phyloP scores from a whole-genome alignment of 768 basidiomycete genomes.

The Artomyces pyxidatus region DNA sequence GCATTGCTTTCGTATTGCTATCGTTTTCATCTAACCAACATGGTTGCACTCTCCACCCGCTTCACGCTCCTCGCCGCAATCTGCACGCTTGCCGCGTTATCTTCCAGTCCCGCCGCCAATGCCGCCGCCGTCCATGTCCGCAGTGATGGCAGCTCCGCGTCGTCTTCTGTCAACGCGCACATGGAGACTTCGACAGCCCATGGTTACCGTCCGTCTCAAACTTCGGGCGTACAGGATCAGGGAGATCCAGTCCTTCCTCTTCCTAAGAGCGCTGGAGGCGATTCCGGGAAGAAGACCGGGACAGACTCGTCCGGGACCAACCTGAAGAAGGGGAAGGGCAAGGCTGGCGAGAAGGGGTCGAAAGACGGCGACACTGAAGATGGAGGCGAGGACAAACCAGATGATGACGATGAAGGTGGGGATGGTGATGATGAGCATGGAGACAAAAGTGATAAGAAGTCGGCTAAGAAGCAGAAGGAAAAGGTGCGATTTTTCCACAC shows the following conservation, averaged over 20 bases:
- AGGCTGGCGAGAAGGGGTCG: background rate
- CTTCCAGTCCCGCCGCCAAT: constrained; percentile 28
- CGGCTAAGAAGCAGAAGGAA: constrained; percentile 2
- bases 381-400: background rate
- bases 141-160: background rate
- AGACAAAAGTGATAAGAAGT: constrained; percentile 2
- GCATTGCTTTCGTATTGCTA: constrained; percentile 10
- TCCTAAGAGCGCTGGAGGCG: background rate
- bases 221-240: background rate
- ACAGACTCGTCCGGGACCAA: background rate
- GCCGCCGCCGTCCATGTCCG: constrained; percentile 30
- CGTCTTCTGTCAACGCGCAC: background rate
- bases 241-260: constrained; percentile 6
- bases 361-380: constrained; percentile 2
- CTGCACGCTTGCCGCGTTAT: constrained; percentile 36
- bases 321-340: background rate
- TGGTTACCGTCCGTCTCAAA: background rate
- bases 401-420: background rate
- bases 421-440: background rate
- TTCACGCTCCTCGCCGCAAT: constrained; percentile 41
- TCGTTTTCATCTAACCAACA: constrained; percentile 16
- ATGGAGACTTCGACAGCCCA: background rate
- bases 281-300: background rate
- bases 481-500: background rate
- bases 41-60: constrained; percentile 42